A percentile compares a stretch with the other conserved stretches of the same genome.
Conservation (phyloP, 768 basidiomycete species). For the Hirschioporus abietinus region DNA sequence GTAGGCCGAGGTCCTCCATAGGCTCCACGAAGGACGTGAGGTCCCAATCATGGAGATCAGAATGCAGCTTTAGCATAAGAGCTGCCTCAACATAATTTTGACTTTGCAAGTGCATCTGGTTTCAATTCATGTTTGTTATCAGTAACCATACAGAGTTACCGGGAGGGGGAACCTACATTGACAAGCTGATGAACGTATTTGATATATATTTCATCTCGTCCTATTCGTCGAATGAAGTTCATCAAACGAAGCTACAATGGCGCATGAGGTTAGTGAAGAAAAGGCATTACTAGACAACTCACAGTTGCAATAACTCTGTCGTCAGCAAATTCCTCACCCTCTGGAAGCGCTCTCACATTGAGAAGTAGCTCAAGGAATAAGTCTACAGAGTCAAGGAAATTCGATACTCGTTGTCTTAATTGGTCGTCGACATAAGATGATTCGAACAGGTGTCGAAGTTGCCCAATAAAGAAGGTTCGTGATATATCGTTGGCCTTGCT, state of each 20-base stretch:
- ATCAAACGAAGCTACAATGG: constrained; percentile 67
- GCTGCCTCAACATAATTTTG: constrained; percentile 94
- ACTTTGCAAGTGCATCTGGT: constrained; percentile 78
- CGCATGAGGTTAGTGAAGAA: neutral
- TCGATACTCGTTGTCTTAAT: constrained; percentile 69
- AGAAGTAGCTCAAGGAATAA: constrained; percentile 88
- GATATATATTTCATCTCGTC: constrained; percentile 90
- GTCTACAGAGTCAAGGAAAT: constrained; percentile 86
- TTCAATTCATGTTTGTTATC: constrained; percentile 5
- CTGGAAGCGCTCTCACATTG: constrained; percentile 82
- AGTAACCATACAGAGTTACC: neutral
- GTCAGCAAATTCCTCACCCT: constrained; percentile 91
- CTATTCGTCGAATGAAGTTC: constrained; percentile 91
- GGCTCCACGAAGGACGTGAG: constrained; percentile 73
- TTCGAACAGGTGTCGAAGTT: constrained; percentile 87
- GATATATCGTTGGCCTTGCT: constrained; percentile 89
- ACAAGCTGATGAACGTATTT: constrained; percentile 96
- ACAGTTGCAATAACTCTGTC: constrained; percentile 92
- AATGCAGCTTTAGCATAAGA: constrained; percentile 87
- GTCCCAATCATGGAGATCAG: constrained; percentile 91
- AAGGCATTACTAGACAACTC: constrained; percentile 15
- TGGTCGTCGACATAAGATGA: constrained; percentile 74
- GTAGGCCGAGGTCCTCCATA: constrained; percentile 85
- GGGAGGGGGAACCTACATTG: constrained; percentile 46
- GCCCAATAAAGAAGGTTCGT: constrained; percentile 87